phyloP scores from a whole-genome alignment of 148 eudicot species.

The Selenicereus undatus region DNA sequence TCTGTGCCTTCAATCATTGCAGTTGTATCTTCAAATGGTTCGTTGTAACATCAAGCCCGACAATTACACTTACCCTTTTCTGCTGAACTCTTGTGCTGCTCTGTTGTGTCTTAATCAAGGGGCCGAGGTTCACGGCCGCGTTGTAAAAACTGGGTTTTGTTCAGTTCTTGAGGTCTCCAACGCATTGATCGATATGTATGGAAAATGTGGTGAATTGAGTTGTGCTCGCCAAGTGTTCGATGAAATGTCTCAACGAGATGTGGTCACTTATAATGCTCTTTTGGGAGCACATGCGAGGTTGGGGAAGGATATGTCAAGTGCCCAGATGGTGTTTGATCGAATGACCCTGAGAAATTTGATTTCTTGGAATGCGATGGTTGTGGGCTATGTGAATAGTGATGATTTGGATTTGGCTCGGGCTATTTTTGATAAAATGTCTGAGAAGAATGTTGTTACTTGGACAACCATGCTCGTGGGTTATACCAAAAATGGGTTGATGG shows the following conservation, averaged over 20 bases:
- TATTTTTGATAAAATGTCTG: constrained; percentile 28
- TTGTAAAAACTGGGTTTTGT: constrained; percentile 35
- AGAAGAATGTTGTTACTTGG: constrained; percentile 40
- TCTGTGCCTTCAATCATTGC: constrained; percentile 24
- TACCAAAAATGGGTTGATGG: constrained; percentile 37
- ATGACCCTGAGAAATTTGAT: constrained; percentile 37
- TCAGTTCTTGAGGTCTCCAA: constrained; percentile 27
- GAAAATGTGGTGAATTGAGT: constrained; percentile 36
- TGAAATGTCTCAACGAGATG: constrained; percentile 37
- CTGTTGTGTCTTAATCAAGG: constrained; percentile 25
- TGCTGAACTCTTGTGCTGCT: constrained; percentile 32
- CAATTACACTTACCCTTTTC: constrained; percentile 39
- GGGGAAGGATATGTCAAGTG: constrained; percentile 31
- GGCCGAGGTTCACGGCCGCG: constrained; percentile 28
- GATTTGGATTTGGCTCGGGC: constrained; percentile 31
- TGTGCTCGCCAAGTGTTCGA: constrained; percentile 36
- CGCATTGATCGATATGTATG: constrained; percentile 41
- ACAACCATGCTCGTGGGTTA: constrained; percentile 43
- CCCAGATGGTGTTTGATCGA: constrained; percentile 35
- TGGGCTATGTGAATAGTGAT: constrained; percentile 37
- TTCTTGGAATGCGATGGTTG: constrained; percentile 48
- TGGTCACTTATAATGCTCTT: constrained; percentile 42
- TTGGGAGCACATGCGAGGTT: constrained; percentile 32
- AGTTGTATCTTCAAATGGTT: constrained; percentile 29
- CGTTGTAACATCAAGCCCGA: constrained; percentile 30